Evolutionary conservation across 352 stramenopile species (phyloP).

Genomic region (Phytophthora hibernalis): DNA sequence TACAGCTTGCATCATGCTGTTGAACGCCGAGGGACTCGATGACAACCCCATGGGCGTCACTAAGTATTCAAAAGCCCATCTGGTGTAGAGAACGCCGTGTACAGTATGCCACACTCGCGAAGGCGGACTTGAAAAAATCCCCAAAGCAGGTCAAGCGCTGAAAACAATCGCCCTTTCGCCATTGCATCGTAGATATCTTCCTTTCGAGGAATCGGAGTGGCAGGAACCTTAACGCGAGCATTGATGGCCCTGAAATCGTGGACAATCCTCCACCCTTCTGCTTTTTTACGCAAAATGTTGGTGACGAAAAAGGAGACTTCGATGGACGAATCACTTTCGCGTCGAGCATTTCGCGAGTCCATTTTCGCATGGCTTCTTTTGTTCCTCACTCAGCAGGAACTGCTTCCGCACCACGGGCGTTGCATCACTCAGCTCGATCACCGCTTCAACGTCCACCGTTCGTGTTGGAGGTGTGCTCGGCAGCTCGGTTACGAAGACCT

Average conservation of each 20-base stretch:
- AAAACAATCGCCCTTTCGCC: background rate
- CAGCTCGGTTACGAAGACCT: background rate
- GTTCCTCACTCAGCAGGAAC: background rate
- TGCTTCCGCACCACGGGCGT: background rate
- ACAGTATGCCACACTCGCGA: background rate
- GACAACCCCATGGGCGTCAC: slow-evolving; percentile 6
- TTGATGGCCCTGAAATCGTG: background rate
- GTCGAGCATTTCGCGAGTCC: background rate
- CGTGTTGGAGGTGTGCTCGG: background rate
- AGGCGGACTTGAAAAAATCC: slow-evolving; percentile 9
- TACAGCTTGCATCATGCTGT: background rate
- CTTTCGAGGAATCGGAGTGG: background rate
- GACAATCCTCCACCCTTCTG: background rate
- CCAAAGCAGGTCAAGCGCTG: background rate
- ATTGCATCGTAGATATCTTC: slow-evolving; percentile 8
- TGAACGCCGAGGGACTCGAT: background rate
- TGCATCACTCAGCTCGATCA: background rate
- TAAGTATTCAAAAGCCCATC: slow-evolving; percentile 7
- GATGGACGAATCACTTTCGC: background rate
- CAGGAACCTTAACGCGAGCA: background rate
- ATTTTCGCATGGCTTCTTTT: background rate
- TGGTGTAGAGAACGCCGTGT: slow-evolving; percentile 2
- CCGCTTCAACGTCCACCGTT: background rate
- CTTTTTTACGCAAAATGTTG: background rate
- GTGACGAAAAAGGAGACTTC: background rate